Evolutionary conservation across 768 basidiomycete species (phyloP).

Genomic region (Lactarius akahatsu): DNA sequence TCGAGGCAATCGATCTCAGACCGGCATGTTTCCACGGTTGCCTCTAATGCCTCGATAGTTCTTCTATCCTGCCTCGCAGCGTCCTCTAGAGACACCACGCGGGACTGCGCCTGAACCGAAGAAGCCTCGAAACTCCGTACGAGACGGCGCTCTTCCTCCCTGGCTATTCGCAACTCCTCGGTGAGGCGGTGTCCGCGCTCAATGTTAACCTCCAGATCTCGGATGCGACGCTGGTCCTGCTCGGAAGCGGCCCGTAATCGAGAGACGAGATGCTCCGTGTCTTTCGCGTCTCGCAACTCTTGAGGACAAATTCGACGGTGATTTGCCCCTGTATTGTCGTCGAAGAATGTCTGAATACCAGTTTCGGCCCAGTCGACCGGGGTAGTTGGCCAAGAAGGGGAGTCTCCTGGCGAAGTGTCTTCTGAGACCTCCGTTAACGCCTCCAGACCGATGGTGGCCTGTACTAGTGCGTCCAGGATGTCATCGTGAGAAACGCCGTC

Average conservation of each 20-base stretch:
- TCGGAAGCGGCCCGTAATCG: constrained; percentile 12
- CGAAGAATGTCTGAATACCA: constrained; percentile 10
- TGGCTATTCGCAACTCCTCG: constrained; percentile 12
- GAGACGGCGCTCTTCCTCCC: constrained; percentile 12
- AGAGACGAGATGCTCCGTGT: background rate
- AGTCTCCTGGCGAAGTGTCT: background rate
- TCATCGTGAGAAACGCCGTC: constrained; percentile 17
- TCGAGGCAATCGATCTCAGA: constrained; percentile 18
- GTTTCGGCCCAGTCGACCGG: constrained; percentile 4
- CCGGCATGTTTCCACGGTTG: constrained; percentile 8
- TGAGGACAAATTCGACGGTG: background rate
- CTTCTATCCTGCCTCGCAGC: constrained; percentile 18
- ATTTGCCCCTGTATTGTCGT: background rate
- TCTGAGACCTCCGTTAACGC: constrained; percentile 10
- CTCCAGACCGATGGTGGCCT: constrained; percentile 18
- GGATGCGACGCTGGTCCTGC: constrained; percentile 15
- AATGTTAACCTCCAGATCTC: constrained; percentile 18
- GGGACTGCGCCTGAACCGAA: constrained; percentile 10
- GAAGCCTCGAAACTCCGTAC: constrained; percentile 11
- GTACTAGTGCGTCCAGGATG: constrained; percentile 18
- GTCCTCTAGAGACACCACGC: constrained; percentile 12
- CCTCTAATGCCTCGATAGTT: constrained; percentile 14
- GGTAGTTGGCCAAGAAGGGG: background rate
- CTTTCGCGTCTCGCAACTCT: background rate
- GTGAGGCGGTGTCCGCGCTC: constrained; percentile 12